Evolutionary conservation across 192 early-diverging fungal species (phyloP), one percentile per base, ranked within the genome.

Genomic region (Coemansia sp.): DNA sequence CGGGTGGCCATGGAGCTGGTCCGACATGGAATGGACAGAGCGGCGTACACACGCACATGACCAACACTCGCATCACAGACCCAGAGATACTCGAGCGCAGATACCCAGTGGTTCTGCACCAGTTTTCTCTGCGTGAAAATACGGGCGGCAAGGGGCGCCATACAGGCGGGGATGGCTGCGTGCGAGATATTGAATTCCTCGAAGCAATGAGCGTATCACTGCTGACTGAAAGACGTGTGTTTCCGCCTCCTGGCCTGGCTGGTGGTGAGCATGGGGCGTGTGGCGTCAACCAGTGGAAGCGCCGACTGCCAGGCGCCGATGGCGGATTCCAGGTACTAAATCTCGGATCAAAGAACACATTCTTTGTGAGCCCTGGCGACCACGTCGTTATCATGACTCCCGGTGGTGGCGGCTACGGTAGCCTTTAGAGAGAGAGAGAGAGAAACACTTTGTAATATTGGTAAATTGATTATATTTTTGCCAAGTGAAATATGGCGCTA

Each of bases 51-150:
- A 87, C 86, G 62, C 94, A 97, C 72, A 95, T 97, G 95, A 99
- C 97, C 35, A 99, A 99, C 72, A 99, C 97, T 0, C 86, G 95
- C 21, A 98, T 97, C 69, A 99, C 97, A 1, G 97, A 99, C 77
- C 95, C 95, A 0, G 97, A 97, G 79, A 95, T 97, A 56, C 72
- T 98, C 27, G 95, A 97, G 75, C 86, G 93, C 41, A 84, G 94
- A 39, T 96, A 96, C 63, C 94, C 97, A 0, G 94, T 99, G 34
- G 73, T 97, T 16, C 77, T 99, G 46, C 88, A 89, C 36, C 87
- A 91, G 79, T 99, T 98, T 75, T 87, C 90, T 0, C 74, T 98
- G 40, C 86, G 92, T 6, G 54, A 59, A 53, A 75, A 81, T 29
- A 93, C 92, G 9, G 97, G 97, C 33, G 97, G 97, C 29, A 39